Evolutionary conservation across 768 basidiomycete genomes (phyloP).

Genomic region (Psilocybe cubensis): DNA sequence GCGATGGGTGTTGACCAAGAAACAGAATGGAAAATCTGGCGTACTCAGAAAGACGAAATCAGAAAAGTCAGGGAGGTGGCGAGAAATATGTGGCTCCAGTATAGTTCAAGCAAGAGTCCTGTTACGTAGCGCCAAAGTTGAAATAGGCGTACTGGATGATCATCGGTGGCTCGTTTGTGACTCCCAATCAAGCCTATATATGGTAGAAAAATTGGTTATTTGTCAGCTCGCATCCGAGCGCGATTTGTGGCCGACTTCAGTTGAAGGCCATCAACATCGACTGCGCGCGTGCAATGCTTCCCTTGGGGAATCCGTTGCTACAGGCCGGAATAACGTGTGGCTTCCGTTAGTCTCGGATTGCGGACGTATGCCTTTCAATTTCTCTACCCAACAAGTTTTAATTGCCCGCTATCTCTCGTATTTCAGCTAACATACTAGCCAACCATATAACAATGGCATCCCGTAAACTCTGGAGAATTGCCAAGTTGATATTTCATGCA

Average conservation of each 20-base stretch:
- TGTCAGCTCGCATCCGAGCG: no score
- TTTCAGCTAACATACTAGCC: background rate
- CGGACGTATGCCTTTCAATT: background rate
- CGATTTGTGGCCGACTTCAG: no score
- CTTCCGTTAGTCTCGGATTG: background rate
- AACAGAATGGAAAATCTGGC: conserved; percentile 73
- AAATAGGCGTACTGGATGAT: no score
- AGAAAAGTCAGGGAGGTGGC: conserved; percentile 52
- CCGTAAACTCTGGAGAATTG: background rate
- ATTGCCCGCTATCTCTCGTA: background rate
- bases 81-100: conserved; percentile 37
- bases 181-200: no score
- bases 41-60: conserved; percentile 56
- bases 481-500: background rate
- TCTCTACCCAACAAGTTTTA: background rate
- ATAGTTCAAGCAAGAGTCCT: background rate
- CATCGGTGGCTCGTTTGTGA: no score
- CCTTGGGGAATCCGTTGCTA: background rate
- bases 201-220: no score
- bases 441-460: background rate
- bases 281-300: background rate
- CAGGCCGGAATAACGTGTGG: background rate
- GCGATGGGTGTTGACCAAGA: conserved; percentile 63
- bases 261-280: background rate
- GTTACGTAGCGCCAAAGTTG: no score